A percentile compares a stretch with the other conserved stretches of the same genome.
These are phyloP conservation scores for Candida anglica DNA, from an alignment of 805 yeast species.

Conservation along the genomic window DNA sequence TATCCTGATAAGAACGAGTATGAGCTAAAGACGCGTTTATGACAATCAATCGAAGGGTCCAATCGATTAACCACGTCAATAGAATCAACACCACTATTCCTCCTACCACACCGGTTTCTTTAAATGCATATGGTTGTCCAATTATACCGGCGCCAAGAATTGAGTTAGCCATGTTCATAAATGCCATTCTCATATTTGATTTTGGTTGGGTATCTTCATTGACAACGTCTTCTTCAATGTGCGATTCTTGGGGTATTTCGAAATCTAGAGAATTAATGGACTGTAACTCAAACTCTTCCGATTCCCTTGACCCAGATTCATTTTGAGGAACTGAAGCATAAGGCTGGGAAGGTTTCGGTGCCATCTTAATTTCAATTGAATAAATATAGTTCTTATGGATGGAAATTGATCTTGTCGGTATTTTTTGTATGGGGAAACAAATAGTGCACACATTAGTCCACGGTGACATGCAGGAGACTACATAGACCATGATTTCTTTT, in stretches of 20 bases:
- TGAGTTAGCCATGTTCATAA: conserved; percentile 95
- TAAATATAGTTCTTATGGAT: not conserved
- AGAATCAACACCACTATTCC: conserved; percentile 60
- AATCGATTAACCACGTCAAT: conserved; percentile 73
- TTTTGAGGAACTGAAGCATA: conserved; percentile 1
- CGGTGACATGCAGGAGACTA: no score
- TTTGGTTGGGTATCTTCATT: conserved; percentile 20
- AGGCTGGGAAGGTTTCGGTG: conserved; percentile 1
- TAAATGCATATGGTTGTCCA: conserved; percentile 87
- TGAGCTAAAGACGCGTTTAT: conserved; percentile 77
- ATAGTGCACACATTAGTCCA: no score
- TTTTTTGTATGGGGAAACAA: not conserved
- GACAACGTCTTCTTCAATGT: conserved; percentile 5
- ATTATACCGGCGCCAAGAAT: conserved; percentile 95
- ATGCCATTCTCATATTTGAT: conserved; percentile 70
- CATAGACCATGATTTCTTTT: no score
- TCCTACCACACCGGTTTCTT: conserved; percentile 73
- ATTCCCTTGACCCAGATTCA: conserved; percentile 6
- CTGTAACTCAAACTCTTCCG: conserved; percentile 16
- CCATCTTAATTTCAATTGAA: not conserved
- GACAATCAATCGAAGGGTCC: conserved; percentile 80
- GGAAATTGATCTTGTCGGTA: not conserved
- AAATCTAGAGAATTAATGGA: conserved; percentile 15
- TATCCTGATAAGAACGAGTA: conserved; percentile 76
- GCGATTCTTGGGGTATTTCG: not conserved